Conservation (phyloP, 169 alveolate genomes). For the Haemoproteus tartakovskyi region DNA sequence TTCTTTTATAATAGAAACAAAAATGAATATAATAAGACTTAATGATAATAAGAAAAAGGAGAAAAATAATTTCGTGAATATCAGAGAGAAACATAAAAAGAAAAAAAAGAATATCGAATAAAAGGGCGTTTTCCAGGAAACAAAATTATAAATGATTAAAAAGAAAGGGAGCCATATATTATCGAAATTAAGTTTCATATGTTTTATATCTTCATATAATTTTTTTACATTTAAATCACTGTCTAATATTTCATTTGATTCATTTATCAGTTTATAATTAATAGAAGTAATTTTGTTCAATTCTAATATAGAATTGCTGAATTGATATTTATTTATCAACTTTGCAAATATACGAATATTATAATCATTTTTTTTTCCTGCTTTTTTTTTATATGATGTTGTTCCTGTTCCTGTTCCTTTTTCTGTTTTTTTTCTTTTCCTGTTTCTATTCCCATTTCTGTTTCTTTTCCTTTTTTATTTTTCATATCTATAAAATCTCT, state of each 20-base stretch:
- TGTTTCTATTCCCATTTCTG: neutral
- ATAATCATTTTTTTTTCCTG: constrained; percentile 8
- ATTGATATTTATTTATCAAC: constrained; percentile 14
- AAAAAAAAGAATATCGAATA: constrained; percentile 52
- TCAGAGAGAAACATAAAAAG: constrained; percentile 33
- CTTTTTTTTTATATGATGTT: neutral
- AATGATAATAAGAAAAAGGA: constrained; percentile 44
- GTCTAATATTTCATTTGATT: constrained; percentile 25
- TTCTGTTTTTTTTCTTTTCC: neutral
- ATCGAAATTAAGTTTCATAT: constrained; percentile 35
- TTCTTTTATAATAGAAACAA: constrained; percentile 52
- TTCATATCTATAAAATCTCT: neutral
- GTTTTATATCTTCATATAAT: constrained; percentile 49
- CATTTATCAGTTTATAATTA: constrained; percentile 12
- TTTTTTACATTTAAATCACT: constrained; percentile 33
- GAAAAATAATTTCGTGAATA: constrained; percentile 40
- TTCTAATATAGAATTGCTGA: constrained; percentile 2
- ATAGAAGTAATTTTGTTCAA: constrained; percentile 24
- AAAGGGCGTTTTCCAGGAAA: constrained; percentile 58
- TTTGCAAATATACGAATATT: constrained; percentile 36
- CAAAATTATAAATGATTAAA: constrained; percentile 45
- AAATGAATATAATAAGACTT: constrained; percentile 46
- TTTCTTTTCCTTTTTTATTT: too few relatives aligned
- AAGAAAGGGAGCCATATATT: constrained; percentile 51
- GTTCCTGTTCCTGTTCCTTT: neutral